These are phyloP conservation scores for Colletotrichum sp. DNA, from an alignment of 2,329 filamentous ascomycete genomes.

Conservation along the genomic window DNA sequence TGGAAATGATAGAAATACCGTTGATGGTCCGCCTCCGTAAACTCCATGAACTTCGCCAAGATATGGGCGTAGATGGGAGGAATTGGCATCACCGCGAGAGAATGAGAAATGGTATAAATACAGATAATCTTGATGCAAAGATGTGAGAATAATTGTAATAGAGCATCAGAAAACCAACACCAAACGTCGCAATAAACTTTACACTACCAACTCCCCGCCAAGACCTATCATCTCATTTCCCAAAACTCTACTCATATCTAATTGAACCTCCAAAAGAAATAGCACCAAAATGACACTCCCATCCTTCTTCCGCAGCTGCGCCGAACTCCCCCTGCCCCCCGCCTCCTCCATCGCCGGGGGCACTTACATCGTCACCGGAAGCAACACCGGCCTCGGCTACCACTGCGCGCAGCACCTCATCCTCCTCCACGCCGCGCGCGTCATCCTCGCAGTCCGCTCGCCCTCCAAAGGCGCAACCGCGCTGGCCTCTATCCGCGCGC, in stretches of 20 bases:
- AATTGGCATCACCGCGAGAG: neutral
- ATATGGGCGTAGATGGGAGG: neutral
- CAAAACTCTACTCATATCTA: neutral
- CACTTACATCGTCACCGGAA: neutral
- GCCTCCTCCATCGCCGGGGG: neutral
- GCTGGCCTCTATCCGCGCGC: neutral
- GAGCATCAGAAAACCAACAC: neutral
- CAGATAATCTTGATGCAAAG: rapidly evolving
- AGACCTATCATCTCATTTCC: neutral
- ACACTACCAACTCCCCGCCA: neutral
- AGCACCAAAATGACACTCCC: neutral
- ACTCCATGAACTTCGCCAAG: neutral
- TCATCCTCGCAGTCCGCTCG: neutral
- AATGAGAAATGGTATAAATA: rapidly evolving
- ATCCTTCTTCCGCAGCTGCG: neutral
- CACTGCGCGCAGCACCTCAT: neutral
- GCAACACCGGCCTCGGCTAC: neutral
- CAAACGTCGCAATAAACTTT: neutral
- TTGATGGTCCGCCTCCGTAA: neutral
- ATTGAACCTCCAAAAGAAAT: neutral
- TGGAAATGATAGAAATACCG: neutral
- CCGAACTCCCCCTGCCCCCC: neutral
- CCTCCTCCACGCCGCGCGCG: neutral
- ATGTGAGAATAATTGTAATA: rapidly evolving
- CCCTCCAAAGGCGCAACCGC: neutral